Conservation (phyloP, 345 rosid genomes). For the Eucalyptus albens region DNA sequence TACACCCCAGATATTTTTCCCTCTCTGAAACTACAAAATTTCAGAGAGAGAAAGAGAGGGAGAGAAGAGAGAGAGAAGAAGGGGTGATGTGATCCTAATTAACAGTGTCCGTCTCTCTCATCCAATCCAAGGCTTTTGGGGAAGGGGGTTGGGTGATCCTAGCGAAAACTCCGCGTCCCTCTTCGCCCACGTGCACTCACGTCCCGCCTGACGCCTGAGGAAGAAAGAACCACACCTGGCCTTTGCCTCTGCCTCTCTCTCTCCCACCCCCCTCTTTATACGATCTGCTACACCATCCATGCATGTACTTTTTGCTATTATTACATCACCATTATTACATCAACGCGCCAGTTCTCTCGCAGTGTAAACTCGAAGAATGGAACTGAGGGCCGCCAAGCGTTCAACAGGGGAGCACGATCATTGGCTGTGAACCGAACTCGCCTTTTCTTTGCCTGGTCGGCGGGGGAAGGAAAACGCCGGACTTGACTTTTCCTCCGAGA, state of each 20-base stretch:
- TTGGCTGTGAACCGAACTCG: not conserved
- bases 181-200: not conserved
- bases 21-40: not conserved
- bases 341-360: not conserved
- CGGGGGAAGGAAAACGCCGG: not conserved
- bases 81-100: not conserved
- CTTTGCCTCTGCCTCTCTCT: not conserved
- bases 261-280: not conserved
- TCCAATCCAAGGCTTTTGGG: not conserved
- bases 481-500: not conserved
- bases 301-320: not conserved
- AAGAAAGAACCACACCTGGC: not conserved
- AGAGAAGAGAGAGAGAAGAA: not conserved
- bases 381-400: not conserved
- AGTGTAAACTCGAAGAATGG: not conserved
- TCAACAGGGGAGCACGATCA: not conserved
- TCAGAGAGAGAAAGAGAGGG: not conserved
- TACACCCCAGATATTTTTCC: not conserved
- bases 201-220: not conserved
- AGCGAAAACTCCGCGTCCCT: not conserved
- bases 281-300: not conserved
- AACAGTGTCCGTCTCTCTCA: not conserved
- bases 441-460: not conserved
- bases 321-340: not conserved
- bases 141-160: not conserved